Evolutionary conservation across 257 asterid species (phyloP).

Genomic region (Verbena officinalis): DNA sequence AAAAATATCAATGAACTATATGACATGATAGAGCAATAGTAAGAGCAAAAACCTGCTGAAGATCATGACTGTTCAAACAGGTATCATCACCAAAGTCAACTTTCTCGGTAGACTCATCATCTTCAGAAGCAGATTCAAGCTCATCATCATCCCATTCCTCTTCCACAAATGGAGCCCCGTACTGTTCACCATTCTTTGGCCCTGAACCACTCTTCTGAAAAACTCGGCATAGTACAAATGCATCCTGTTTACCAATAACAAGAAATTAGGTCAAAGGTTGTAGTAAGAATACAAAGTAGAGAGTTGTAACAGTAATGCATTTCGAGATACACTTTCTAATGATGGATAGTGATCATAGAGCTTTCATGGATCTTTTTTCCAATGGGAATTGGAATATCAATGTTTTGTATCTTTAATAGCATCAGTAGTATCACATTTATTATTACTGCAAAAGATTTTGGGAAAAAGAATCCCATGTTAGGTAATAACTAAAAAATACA

Average conservation of each 20-base stretch:
- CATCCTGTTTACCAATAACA: conserved; percentile 49
- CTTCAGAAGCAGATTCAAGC: conserved; percentile 38
- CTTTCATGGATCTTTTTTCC: neutral
- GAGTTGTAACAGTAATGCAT: neutral
- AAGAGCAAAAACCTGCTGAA: conserved; percentile 55
- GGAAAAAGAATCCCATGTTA: too few relatives aligned
- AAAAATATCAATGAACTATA: neutral
- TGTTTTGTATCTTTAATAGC: too few relatives aligned
- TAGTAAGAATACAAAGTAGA: neutral
- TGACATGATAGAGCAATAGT: neutral
- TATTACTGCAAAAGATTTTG: too few relatives aligned
- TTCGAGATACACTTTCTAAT: neutral
- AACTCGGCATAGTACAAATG: conserved; percentile 80
- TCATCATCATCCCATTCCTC: conserved; percentile 88
- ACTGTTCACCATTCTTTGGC: conserved; percentile 92
- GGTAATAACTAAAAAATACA: neutral
- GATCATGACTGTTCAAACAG: conserved; percentile 44
- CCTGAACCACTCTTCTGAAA: conserved; percentile 96
- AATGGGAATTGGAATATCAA: neutral
- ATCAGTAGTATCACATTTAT: too few relatives aligned
- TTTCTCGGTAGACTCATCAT: conserved; percentile 45
- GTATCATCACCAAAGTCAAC: conserved; percentile 46
- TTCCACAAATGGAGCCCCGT: conserved; percentile 89
- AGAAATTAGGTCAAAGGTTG: conserved; percentile 15
- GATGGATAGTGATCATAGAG: conserved; percentile 4